These are phyloP conservation scores for Luffa acutangula DNA, from an alignment of 306 rosid genomes.

Conservation along the genomic window DNA sequence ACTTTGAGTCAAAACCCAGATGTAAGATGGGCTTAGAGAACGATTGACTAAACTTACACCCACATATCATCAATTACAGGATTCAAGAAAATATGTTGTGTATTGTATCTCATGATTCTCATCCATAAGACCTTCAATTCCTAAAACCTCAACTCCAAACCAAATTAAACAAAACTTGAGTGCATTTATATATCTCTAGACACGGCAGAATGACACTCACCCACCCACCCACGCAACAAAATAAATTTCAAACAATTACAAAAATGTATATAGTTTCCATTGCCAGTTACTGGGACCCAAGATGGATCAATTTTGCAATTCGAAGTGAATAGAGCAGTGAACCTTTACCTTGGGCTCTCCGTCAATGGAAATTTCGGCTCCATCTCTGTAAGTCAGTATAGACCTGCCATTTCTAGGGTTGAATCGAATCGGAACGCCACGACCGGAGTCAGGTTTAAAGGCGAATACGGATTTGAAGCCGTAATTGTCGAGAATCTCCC, in stretches of 20 bases:
- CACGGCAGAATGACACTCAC: neutral
- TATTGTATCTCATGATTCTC: neutral
- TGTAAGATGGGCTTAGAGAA: neutral
- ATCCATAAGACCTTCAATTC: neutral
- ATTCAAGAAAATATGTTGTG: neutral
- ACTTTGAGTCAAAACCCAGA: neutral
- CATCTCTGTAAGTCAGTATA: slow-evolving; percentile 47
- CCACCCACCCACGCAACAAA: neutral
- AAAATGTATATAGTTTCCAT: neutral
- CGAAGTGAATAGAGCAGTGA: too few relatives aligned
- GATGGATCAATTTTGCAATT: neutral
- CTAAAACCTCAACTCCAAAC: neutral
- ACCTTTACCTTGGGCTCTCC: slow-evolving; percentile 72
- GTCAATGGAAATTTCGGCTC: slow-evolving; percentile 46
- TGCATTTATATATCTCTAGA: neutral
- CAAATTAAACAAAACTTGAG: neutral
- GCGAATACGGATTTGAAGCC: slow-evolving; percentile 62
- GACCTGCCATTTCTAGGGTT: slow-evolving; percentile 70
- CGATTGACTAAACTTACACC: neutral
- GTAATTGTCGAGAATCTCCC: slow-evolving; percentile 58
- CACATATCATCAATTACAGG: neutral
- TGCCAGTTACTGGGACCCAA: neutral
- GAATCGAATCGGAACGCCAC: slow-evolving; percentile 71
- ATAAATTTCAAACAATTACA: neutral
- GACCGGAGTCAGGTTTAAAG: slow-evolving; percentile 39